These are phyloP conservation scores for Geotrichum europaeum DNA, from an alignment of 1,139 yeast species.

Conservation along the genomic window DNA sequence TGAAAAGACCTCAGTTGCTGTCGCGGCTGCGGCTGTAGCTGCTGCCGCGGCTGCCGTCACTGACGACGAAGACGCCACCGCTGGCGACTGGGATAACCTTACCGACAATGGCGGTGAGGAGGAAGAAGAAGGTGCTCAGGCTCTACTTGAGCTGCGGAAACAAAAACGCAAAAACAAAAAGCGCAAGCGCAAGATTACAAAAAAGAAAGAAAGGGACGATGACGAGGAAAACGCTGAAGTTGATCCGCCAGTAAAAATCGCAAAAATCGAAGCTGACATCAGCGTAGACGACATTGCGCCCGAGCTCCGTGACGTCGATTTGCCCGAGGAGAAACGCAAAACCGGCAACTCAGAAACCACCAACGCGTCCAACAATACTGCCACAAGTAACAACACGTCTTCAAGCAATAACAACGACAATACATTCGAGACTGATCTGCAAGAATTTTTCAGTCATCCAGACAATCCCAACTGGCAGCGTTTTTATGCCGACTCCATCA, in stretches of 20 bases:
- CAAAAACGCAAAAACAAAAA: conserved; percentile 18
- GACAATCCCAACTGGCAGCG: conserved; percentile 17
- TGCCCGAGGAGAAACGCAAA: conserved; percentile 17
- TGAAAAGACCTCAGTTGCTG: not conserved
- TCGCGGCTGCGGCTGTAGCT: conserved; percentile 9
- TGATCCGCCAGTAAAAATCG: conserved; percentile 2
- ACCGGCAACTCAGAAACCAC: conserved; percentile 9
- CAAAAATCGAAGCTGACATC: conserved; percentile 10
- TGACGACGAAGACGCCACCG: conserved; percentile 9
- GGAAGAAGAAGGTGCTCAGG: conserved; percentile 28
- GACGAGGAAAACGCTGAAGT: conserved; percentile 11
- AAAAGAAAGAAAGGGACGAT: conserved; percentile 20
- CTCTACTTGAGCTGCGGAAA: conserved; percentile 29
- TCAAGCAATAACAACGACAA: not conserved
- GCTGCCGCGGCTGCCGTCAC: conserved; percentile 1
- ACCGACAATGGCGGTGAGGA: conserved; percentile 23
- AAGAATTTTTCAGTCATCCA: conserved; percentile 13
- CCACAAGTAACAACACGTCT: not conserved
- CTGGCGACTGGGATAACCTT: conserved; percentile 2
- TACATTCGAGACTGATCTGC: conserved; percentile 14
- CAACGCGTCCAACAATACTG: conserved; percentile 1
- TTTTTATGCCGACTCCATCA: conserved; percentile 14
- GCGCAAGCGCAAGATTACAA: conserved; percentile 18
- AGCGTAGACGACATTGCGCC: conserved; percentile 22
- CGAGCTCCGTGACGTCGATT: conserved; percentile 22